phyloP scores from a whole-genome alignment of 352 stramenopile species.

The Phytophthora tentaculata region DNA sequence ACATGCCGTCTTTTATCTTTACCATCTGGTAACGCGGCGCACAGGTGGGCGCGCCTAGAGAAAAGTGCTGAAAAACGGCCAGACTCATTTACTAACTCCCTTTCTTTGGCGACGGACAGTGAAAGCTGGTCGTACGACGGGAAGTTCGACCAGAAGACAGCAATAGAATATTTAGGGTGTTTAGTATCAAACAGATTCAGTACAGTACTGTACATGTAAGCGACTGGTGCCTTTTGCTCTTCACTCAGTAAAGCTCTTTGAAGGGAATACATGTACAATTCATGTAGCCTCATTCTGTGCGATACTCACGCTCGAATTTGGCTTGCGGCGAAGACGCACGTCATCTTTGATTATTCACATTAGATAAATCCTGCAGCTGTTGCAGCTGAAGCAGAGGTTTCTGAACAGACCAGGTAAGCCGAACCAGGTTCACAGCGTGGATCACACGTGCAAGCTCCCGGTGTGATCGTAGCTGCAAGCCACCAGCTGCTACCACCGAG shows the following conservation, averaged over 20 bases:
- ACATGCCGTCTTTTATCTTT: not conserved
- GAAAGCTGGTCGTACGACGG: not conserved
- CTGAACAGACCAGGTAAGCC: constrained; percentile 16
- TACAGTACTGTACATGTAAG: no score
- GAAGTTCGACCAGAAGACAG: constrained; percentile 6
- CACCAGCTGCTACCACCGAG: no score
- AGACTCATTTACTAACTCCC: not conserved
- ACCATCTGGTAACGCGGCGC: constrained; percentile 3
- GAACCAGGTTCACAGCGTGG: no score
- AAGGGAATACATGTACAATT: no score
- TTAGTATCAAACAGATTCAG: no score
- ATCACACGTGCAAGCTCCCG: no score
- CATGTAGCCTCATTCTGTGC: constrained; percentile 2
- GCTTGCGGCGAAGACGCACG: not conserved
- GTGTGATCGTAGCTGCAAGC: no score
- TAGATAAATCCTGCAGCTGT: not conserved
- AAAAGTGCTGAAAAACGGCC: constrained; percentile 12
- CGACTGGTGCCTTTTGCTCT: not conserved
- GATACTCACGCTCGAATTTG: not conserved
- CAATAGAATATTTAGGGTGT: no score
- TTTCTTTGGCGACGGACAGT: constrained; percentile 5
- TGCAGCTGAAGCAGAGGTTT: constrained; percentile 7
- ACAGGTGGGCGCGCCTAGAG: constrained; percentile 8
- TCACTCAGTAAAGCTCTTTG: not conserved
- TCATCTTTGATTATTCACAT: not conserved